A percentile compares a stretch with the other conserved stretches of the same genome.
Evolutionary conservation across 2,329 filamentous ascomycete species (phyloP).

Genomic region (Didymellaceae sp.): DNA sequence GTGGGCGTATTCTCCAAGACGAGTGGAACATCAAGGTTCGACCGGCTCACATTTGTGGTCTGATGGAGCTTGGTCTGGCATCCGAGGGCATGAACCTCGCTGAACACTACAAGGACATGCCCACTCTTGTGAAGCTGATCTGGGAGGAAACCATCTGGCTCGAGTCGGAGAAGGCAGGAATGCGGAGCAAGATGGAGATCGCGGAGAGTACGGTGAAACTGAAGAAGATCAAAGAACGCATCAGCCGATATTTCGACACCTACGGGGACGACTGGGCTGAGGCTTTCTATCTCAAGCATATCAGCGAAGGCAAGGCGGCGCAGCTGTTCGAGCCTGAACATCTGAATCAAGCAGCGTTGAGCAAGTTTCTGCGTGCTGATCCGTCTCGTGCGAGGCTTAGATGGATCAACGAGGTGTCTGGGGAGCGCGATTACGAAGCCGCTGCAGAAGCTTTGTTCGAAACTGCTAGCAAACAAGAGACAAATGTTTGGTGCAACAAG

Average conservation of each 20-base stretch:
- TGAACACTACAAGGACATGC: slow-evolving; percentile 68
- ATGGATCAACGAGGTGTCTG: slow-evolving; percentile 92
- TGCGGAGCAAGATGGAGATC: slow-evolving; percentile 45
- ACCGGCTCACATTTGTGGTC: slow-evolving; percentile 50
- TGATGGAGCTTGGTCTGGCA: slow-evolving; percentile 60
- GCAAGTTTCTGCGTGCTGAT: slow-evolving; percentile 76
- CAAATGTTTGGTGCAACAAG: slow-evolving; percentile 89
- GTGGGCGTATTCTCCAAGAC: slow-evolving; percentile 56
- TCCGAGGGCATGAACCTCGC: slow-evolving; percentile 66
- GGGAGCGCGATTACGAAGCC: slow-evolving; percentile 74
- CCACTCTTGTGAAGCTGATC: slow-evolving; percentile 63
- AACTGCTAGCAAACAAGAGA: slow-evolving; percentile 74
- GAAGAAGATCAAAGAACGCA: slow-evolving; percentile 52
- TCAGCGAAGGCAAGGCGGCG: slow-evolving; percentile 58
- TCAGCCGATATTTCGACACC: slow-evolving; percentile 63
- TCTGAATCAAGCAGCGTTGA: slow-evolving; percentile 74
- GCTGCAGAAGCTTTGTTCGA: slow-evolving; percentile 75
- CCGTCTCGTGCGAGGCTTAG: slow-evolving; percentile 77
- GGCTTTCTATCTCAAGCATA: slow-evolving; percentile 80
- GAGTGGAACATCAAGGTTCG: slow-evolving; percentile 51
- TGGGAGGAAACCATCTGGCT: slow-evolving; percentile 54
- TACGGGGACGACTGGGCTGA: slow-evolving; percentile 73
- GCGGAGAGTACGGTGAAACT: slow-evolving; percentile 48
- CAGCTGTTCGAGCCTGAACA: slow-evolving; percentile 70
- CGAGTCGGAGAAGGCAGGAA: slow-evolving; percentile 39